Base-by-base conservation (phyloP, 1,284 basidiomycete species). In the Schizophyllum amplum region DNA sequence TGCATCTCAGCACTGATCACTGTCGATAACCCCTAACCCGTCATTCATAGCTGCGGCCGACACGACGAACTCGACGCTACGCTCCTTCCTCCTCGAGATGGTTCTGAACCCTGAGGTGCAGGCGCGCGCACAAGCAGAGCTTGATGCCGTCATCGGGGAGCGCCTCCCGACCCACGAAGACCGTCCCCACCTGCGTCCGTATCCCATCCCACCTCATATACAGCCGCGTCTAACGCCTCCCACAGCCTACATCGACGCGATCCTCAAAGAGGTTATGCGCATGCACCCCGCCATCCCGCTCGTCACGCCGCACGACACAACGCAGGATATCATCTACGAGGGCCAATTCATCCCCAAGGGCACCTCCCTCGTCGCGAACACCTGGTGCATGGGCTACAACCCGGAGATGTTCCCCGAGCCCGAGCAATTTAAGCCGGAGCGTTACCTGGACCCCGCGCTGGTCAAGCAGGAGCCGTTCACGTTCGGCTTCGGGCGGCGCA, bases 401-500 rank as follows among this genome's bases (percentile, higher is more conserved):
- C 63, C 67, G n/a, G 61, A 67, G 42, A 64, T 69, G 24, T 62
- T 68, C 61, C 67, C 66, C 1, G 61, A 67, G 33, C 65, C 68
- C 9, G 27, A 59, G 27, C 57, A 54, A n/a, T 68, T 69, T 59
- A 67, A 67, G 23, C 69, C 69, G 25, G 67, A 72, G 9, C 66
- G 71, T 1, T 71, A 69, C 60, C 61, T 72, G 47, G 55, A 65
- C 4, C 33, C 33, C 33, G 33, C 11, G 33, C 33, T 42, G 33
- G 13, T 42, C 33, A 42, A 42, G 33, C 33, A 42, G 33, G 33
- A 42, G 33, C 33, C 33, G 33, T 42, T 42, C 33, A 42, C 33
- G 33, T 79, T 78, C 59, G 76, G 76, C 1, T 78, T 77, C 53
- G 76, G 76, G 21, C 64, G 77, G 11, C 67, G 77, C 20, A 71